Percentiles rank a stretch among this genome's conserved stretches.
Conservation (phyloP, 345 rosid species). For the Dovyalis caffra region DNA sequence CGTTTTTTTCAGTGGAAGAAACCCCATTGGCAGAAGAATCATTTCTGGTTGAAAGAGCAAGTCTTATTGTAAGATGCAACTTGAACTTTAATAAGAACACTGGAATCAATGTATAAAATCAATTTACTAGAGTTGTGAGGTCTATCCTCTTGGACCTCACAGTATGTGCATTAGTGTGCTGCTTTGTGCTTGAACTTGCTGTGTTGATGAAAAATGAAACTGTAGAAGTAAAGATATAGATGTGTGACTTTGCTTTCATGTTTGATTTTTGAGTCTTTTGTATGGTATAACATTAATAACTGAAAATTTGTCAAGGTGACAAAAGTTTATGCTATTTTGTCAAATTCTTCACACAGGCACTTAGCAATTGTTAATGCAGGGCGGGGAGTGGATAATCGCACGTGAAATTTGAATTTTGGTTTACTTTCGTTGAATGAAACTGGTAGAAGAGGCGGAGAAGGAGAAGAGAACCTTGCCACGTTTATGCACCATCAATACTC, state of each 20-base stretch:
- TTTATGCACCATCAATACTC: too few species aligned
- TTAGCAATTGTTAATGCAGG: too few species aligned
- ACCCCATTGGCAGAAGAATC: conserved; percentile 8
- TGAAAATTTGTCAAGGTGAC: too few species aligned
- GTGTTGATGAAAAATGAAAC: background rate
- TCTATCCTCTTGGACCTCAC: background rate
- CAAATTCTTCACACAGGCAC: too few species aligned
- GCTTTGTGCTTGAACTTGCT: conserved; percentile 15
- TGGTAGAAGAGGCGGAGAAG: too few species aligned
- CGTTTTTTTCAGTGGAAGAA: background rate
- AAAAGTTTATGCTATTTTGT: too few species aligned
- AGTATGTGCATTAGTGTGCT: conserved; percentile 11
- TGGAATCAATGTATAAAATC: conserved; percentile 16
- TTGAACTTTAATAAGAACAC: conserved; percentile 15
- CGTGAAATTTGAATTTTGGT: too few species aligned
- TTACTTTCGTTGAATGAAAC: too few species aligned
- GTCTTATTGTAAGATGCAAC: conserved; percentile 1
- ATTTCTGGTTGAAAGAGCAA: background rate
- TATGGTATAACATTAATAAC: background rate
- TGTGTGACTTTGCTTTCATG: background rate
- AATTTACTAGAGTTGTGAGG: background rate
- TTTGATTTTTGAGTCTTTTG: background rate
- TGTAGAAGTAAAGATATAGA: background rate
- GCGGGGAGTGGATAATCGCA: too few species aligned
- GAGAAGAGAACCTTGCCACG: too few species aligned